phyloP scores from a whole-genome alignment of 169 alveolate genomes.

The Eimeria acervulina region DNA sequence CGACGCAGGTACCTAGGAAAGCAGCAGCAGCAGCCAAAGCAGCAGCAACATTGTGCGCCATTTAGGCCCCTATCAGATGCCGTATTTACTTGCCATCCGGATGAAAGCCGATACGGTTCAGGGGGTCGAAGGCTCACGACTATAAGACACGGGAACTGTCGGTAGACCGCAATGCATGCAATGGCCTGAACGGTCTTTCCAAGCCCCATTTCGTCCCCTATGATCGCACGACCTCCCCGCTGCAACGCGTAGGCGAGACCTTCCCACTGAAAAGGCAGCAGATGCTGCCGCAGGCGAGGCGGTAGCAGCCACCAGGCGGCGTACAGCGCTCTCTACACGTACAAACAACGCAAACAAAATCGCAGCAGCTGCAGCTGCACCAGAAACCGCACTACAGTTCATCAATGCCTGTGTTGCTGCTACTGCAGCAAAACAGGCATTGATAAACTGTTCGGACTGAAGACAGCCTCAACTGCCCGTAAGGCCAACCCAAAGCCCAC shows the following conservation, averaged over 20 bases:
- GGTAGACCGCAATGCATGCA: conserved; percentile 94
- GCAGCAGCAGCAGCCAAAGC: conserved; percentile 19
- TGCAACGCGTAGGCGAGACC: conserved; percentile 96
- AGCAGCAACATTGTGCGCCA: background rate
- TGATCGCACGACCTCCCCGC: conserved; percentile 96
- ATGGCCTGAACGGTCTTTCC: conserved; percentile 99
- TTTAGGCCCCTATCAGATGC: background rate
- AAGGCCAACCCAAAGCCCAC: background rate
- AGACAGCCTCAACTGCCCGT: background rate
- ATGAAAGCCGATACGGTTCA: background rate
- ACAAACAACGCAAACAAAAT: background rate
- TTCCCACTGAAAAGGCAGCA: conserved; percentile 95
- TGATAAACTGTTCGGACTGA: background rate
- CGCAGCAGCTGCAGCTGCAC: background rate
- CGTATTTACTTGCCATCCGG: background rate
- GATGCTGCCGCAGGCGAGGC: conserved; percentile 84
- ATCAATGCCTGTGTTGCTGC: background rate
- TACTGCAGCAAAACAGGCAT: background rate
- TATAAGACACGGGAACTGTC: conserved; percentile 83
- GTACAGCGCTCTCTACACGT: conserved; percentile 58
- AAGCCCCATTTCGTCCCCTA: conserved; percentile 99
- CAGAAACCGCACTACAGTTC: background rate
- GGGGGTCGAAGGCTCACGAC: conserved; percentile 64
- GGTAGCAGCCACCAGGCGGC: conserved; percentile 81
- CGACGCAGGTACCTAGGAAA: conserved; percentile 74